phyloP scores from a whole-genome alignment of 2,329 filamentous ascomycete genomes.

The Fusarium sp. region DNA sequence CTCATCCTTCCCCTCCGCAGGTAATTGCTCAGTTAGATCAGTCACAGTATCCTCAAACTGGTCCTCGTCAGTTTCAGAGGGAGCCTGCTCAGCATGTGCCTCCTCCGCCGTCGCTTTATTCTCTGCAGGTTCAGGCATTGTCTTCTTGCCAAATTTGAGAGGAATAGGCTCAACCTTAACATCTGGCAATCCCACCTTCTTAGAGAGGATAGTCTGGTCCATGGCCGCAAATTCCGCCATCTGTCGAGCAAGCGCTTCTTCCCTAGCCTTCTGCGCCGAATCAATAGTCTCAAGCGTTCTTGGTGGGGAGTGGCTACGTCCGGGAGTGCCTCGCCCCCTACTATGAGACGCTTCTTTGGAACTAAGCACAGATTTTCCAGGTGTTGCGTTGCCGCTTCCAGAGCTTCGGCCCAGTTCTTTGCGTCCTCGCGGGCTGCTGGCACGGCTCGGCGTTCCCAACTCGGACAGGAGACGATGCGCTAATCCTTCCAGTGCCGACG shows the following conservation, averaged over 20 bases:
- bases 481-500: conserved; percentile 67
- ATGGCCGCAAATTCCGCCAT: conserved; percentile 70
- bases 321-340: conserved; percentile 44
- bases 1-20: conserved; percentile 1
- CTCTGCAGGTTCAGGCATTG: conserved; percentile 38
- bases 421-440: conserved; percentile 60
- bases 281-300: conserved; percentile 44
- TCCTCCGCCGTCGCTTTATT: conserved; percentile 28
- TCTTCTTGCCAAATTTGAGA: conserved; percentile 54
- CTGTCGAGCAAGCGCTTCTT: conserved; percentile 57
- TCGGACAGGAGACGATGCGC: conserved; percentile 71
- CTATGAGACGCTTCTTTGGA: conserved; percentile 57
- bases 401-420: conserved; percentile 54
- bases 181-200: conserved; percentile 61
- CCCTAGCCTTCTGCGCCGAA: conserved; percentile 45
- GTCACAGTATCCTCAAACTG: conserved; percentile 12
- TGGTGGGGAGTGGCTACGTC: conserved; percentile 55
- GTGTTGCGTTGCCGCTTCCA: conserved; percentile 46
- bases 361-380: conserved; percentile 47
- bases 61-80: background rate
- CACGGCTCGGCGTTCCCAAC: conserved; percentile 62
- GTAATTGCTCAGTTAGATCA: background rate
- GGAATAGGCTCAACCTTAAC: conserved; percentile 57
- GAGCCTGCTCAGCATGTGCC: background rate
- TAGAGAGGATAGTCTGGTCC: conserved; percentile 68